phyloP scores from a whole-genome alignment of 2,329 filamentous ascomycete species.

The Nothopassalora personata region DNA sequence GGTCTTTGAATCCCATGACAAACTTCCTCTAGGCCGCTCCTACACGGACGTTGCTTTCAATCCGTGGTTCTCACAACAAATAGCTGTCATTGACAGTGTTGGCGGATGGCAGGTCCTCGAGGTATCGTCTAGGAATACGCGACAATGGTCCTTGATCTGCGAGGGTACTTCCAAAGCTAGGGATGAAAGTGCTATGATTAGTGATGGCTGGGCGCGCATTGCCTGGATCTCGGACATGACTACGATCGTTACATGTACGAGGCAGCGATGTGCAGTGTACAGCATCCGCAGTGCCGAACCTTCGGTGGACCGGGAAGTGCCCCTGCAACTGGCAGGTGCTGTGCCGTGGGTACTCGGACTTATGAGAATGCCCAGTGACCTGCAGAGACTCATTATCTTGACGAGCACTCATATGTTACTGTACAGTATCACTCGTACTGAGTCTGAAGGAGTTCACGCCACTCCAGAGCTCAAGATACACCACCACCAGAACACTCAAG shows the following conservation, averaged over 20 bases:
- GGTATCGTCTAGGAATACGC: slow-evolving; percentile 32
- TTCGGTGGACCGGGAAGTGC: slow-evolving; percentile 14
- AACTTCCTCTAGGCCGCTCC: too few species aligned
- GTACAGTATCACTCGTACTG: slow-evolving; percentile 22
- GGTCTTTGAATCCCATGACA: slow-evolving; percentile 41
- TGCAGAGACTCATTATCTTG: slow-evolving; percentile 41
- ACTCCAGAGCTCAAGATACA: slow-evolving; percentile 37
- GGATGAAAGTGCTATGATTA: background rate
- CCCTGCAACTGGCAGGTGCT: slow-evolving; percentile 27
- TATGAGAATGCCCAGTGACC: slow-evolving; percentile 43
- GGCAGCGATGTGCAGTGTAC: slow-evolving; percentile 36
- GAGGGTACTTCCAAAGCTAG: background rate
- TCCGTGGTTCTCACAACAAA: slow-evolving; percentile 54
- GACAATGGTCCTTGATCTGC: too few species aligned
- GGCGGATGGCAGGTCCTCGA: slow-evolving; percentile 68
- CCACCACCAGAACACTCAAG: slow-evolving; percentile 52
- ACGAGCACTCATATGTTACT: slow-evolving; percentile 50
- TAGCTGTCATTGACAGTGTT: slow-evolving; percentile 60
- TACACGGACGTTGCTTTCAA: slow-evolving; percentile 58
- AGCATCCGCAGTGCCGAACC: slow-evolving; percentile 26
- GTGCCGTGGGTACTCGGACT: slow-evolving; percentile 54
- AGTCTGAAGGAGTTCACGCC: slow-evolving; percentile 23
- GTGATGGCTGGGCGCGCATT: slow-evolving; percentile 49
- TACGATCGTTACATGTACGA: slow-evolving; percentile 50
- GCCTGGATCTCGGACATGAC: slow-evolving; percentile 45